These are phyloP conservation scores for Gigaspora rosea DNA, from an alignment of 192 early-diverging fungal genomes.

Conservation along the genomic window DNA sequence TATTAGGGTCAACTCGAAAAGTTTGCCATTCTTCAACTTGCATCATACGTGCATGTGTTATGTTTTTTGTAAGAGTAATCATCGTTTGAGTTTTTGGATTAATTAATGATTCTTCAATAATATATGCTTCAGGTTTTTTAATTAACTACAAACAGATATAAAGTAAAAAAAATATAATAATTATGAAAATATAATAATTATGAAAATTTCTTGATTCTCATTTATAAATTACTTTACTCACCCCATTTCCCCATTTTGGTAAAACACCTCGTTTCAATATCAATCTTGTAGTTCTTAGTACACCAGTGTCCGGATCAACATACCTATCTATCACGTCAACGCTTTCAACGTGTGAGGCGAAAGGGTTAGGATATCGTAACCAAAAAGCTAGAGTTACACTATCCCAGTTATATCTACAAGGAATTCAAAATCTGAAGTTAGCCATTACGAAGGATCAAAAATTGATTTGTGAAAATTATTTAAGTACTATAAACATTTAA, in stretches of 20 bases:
- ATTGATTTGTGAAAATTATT: background rate
- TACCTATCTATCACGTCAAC: constrained; percentile 90
- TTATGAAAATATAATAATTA: no score
- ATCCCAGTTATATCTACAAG: constrained; percentile 63
- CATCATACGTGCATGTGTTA: constrained; percentile 92
- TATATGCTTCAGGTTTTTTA: constrained; percentile 81
- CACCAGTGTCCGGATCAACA: constrained; percentile 76
- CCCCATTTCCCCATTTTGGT: constrained; percentile 82
- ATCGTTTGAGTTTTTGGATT: constrained; percentile 77
- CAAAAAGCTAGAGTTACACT: constrained; percentile 89
- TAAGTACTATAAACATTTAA: background rate
- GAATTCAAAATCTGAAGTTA: constrained; percentile 3
- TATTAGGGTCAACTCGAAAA: constrained; percentile 56
- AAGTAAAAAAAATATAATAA: no score
- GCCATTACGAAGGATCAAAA: background rate
- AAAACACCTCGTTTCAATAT: constrained; percentile 86
- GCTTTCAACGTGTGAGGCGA: constrained; percentile 90
- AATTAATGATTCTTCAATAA: constrained; percentile 88
- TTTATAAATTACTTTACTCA: constrained; percentile 32
- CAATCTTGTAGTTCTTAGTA: constrained; percentile 84
- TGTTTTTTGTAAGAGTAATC: constrained; percentile 82
- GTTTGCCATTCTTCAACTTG: constrained; percentile 92
- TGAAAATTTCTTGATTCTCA: no score
- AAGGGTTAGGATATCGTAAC: constrained; percentile 97
- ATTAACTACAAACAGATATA: constrained; percentile 59